phyloP scores from a whole-genome alignment of 257 asterid species.

The Ehretia macrophylla region DNA sequence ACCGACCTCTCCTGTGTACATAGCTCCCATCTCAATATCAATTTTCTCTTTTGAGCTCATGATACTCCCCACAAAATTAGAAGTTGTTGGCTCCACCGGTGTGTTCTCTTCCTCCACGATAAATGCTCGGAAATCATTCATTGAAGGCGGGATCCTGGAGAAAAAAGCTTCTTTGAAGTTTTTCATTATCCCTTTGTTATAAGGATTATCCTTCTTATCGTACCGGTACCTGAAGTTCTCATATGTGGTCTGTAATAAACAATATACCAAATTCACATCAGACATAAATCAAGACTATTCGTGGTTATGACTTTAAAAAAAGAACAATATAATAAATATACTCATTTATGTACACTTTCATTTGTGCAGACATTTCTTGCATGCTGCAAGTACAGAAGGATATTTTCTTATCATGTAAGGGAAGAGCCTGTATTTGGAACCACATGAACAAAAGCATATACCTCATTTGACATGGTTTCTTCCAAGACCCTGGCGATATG shows the following conservation, averaged over 20 bases:
- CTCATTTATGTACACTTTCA: too few species aligned
- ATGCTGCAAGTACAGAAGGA: too few species aligned
- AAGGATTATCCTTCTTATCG: constrained; percentile 80
- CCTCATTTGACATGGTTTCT: too few species aligned
- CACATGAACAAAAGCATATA: too few species aligned
- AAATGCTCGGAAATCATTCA: constrained; percentile 52
- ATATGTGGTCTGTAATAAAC: constrained; percentile 71
- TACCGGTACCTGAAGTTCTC: constrained; percentile 88
- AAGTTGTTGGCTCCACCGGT: constrained; percentile 31
- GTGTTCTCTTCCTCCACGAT: constrained; percentile 51
- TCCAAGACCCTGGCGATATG: too few species aligned
- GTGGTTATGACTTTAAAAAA: neutral
- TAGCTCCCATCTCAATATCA: constrained; percentile 70
- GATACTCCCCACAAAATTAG: constrained; percentile 30
- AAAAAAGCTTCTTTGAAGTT: constrained; percentile 69
- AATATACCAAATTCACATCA: neutral
- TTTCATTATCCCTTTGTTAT: constrained; percentile 61
- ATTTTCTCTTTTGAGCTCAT: constrained; percentile 56
- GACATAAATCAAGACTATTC: constrained; percentile 3
- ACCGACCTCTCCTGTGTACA: constrained; percentile 35
- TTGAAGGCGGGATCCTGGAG: constrained; percentile 72
- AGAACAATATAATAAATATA: neutral
- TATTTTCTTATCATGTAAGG: too few species aligned
- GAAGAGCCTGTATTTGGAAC: too few species aligned
- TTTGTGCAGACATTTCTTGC: too few species aligned